Percentiles rank a stretch among this genome's conserved stretches.
Evolutionary conservation across 371 early-diverging fungal species (phyloP).

Genomic region (Fennellomyces sp.): DNA sequence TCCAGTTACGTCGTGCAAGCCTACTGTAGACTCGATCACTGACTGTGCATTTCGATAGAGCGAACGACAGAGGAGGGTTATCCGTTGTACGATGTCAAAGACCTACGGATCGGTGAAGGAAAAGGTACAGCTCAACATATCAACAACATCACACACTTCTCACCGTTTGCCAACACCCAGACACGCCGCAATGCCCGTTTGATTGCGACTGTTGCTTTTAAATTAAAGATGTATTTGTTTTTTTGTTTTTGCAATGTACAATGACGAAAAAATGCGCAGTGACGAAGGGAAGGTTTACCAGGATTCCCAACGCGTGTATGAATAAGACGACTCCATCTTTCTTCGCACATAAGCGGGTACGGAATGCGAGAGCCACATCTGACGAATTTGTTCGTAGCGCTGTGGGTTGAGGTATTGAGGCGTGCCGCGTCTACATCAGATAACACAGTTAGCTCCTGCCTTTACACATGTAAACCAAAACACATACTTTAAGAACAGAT

Average conservation of each 20-base stretch:
- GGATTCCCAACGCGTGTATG: conserved; percentile 37
- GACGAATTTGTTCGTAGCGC: conserved; percentile 89
- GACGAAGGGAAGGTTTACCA: conserved; percentile 20
- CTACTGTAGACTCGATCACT: too few relatives aligned
- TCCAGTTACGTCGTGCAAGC: too few relatives aligned
- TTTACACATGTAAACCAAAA: neutral
- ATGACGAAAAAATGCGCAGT: neutral
- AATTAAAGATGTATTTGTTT: conserved; percentile 1
- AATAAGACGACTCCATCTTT: conserved; percentile 71
- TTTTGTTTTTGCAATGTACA: conserved; percentile 3
- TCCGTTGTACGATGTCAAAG: conserved; percentile 53
- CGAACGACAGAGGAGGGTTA: conserved; percentile 57
- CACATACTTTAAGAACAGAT: conserved; percentile 33
- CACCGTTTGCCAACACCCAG: conserved; percentile 6
- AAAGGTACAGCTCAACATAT: conserved; percentile 13
- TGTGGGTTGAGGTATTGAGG: conserved; percentile 84
- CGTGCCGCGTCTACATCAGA: conserved; percentile 69
- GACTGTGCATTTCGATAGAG: conserved; percentile 18
- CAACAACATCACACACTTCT: neutral
- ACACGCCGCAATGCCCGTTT: conserved; percentile 54
- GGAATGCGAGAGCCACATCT: conserved; percentile 83
- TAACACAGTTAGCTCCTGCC: neutral
- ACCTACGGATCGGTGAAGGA: conserved; percentile 43
- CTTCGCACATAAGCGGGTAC: conserved; percentile 89
- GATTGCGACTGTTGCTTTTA: conserved; percentile 51